Evolutionary conservation across 139 green algal genomes (phyloP).

Genomic region (Chlorella sp.): DNA sequence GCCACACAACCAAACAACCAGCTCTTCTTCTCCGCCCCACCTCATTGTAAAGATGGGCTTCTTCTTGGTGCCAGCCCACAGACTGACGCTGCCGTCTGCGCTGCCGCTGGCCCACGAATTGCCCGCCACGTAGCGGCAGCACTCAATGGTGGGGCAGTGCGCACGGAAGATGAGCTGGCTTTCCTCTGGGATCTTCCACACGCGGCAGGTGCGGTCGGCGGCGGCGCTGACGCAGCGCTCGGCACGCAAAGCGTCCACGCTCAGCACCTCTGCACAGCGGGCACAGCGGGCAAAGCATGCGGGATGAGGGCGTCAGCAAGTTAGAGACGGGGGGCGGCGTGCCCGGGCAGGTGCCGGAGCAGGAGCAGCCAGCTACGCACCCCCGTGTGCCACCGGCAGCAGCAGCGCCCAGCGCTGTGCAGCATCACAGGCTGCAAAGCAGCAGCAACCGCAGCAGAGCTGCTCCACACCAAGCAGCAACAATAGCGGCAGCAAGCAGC

Average conservation of each 20-base stretch:
- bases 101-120: constrained; percentile 86
- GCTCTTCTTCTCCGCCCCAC: background rate
- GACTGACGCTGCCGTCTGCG: constrained; percentile 68
- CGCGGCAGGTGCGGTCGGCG: constrained; percentile 85
- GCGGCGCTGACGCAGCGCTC: constrained; percentile 83
- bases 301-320: background rate
- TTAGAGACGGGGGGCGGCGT: background rate
- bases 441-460: no score
- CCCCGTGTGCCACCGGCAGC: no score
- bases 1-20: background rate
- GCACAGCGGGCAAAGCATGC: background rate
- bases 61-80: constrained; percentile 33
- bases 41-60: constrained; percentile 19
- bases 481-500: no score
- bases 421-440: no score
- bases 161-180: constrained; percentile 92
- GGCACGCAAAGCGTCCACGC: constrained; percentile 70
- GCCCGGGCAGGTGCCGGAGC: background rate
- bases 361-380: background rate
- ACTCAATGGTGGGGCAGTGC: constrained; percentile 70
- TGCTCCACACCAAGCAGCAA: no score
- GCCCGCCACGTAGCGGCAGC: constrained; percentile 60
- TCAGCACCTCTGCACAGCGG: constrained; percentile 65
- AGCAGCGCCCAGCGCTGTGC: no score
- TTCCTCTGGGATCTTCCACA: constrained; percentile 99